A percentile compares a stretch with the other conserved stretches of the same genome.
Conservation (phyloP, 2,329 filamentous ascomycete genomes). For the Colletotrichum lindemuthianum region DNA sequence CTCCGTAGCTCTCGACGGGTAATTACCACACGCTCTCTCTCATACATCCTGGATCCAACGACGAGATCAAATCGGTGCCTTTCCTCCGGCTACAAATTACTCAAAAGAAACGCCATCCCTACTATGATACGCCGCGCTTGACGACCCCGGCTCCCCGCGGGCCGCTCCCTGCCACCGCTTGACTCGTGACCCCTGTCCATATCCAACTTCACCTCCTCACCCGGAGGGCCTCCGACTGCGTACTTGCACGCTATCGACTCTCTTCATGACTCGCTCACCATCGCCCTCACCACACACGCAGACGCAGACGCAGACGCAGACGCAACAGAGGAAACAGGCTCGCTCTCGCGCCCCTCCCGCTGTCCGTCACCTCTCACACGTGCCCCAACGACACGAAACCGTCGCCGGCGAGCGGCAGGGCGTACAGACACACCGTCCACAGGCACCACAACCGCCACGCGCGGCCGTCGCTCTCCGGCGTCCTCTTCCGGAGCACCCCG, state of each 20-base stretch:
- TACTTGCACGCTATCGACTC: too few species aligned
- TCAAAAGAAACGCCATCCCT: neutral
- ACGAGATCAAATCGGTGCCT: neutral
- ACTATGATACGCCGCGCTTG: constrained; percentile 3
- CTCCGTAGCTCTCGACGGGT: too few species aligned
- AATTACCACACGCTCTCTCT: too few species aligned
- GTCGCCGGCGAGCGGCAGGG: constrained; percentile 29
- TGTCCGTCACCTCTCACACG: constrained; percentile 6
- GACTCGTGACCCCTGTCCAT: constrained; percentile 21
- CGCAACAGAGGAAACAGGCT: too few species aligned
- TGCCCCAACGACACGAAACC: constrained; percentile 30
- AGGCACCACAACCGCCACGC: constrained; percentile 34
- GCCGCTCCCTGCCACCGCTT: constrained; percentile 25
- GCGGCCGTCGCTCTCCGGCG: constrained; percentile 26
- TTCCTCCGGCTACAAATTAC: neutral
- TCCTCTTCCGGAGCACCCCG: constrained; percentile 23
- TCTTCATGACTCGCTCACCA: constrained; percentile 25
- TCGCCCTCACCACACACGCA: too few species aligned
- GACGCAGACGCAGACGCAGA: too few species aligned
- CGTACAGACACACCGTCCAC: constrained; percentile 32
- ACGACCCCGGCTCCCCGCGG: constrained; percentile 13
- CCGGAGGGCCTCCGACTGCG: too few species aligned
- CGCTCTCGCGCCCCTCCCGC: too few species aligned
- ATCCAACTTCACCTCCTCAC: neutral
- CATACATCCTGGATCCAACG: neutral